These are phyloP conservation scores for Friedmanniomyces simplex DNA, from an alignment of 495 filamentous ascomycete species.

Conservation along the genomic window DNA sequence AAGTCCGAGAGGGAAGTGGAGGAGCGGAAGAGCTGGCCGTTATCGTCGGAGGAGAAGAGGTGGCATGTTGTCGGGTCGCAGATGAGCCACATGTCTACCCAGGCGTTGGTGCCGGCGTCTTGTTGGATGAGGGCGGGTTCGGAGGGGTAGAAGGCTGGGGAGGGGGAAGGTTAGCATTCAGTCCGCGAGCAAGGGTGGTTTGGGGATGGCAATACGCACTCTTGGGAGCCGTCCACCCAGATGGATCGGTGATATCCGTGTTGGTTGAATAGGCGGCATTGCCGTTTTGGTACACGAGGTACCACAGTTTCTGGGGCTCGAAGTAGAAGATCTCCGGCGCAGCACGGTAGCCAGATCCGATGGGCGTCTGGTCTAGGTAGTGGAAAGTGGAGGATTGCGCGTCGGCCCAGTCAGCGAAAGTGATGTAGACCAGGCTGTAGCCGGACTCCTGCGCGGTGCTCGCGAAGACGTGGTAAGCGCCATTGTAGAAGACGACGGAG, in stretches of 20 bases:
- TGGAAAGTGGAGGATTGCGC: conserved; percentile 15
- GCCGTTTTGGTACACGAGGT: conserved; percentile 24
- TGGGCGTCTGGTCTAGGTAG: conserved; percentile 21
- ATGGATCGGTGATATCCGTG: conserved; percentile 20
- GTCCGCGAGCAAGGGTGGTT: too few species aligned
- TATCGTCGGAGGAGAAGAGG: conserved; percentile 25
- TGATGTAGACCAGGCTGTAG: conserved; percentile 23
- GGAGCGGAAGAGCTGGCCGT: conserved; percentile 24
- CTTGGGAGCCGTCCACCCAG: conserved; percentile 21
- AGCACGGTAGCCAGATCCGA: conserved; percentile 15
- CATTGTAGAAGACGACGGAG: conserved; percentile 20
- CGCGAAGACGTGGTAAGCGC: conserved; percentile 24
- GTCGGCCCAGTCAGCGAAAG: conserved; percentile 20
- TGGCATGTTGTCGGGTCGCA: conserved; percentile 23
- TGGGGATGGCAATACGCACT: too few species aligned
- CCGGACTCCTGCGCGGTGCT: conserved; percentile 17
- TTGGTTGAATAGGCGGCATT: conserved; percentile 24
- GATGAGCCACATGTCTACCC: conserved; percentile 27
- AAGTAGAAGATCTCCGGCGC: conserved; percentile 26
- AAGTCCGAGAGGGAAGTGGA: conserved; percentile 22
- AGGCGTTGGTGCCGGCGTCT: conserved; percentile 21
- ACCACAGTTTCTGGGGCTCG: conserved; percentile 23
- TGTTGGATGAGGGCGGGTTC: too few species aligned
- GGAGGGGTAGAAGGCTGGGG: too few species aligned
- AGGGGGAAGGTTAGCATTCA: too few species aligned